A percentile compares a stretch with the other conserved stretches of the same genome.
These are phyloP conservation scores for Metschnikowia similis DNA, from an alignment of 805 yeast genomes.

Conservation along the genomic window DNA sequence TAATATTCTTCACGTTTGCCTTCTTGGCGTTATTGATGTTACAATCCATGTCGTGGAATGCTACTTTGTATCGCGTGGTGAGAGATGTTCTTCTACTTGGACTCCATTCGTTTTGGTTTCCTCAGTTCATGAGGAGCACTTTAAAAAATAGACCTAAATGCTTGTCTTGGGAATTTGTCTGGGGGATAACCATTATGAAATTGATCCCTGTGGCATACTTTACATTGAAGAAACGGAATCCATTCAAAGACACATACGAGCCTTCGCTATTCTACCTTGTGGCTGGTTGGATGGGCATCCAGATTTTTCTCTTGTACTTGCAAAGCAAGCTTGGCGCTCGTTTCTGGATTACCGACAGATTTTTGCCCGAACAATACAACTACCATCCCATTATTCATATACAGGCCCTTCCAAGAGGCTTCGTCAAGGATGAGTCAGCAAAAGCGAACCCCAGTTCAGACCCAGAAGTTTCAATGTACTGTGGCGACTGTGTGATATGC, in stretches of 20 bases:
- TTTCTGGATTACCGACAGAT: conserved; percentile 71
- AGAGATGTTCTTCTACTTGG: conserved; percentile 52
- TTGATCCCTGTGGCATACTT: conserved; percentile 64
- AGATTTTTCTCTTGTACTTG: conserved; percentile 51
- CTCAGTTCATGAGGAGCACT: conserved; percentile 79
- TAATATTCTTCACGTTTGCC: conserved; percentile 25
- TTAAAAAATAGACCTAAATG: conserved; percentile 60
- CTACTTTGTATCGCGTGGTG: conserved; percentile 45
- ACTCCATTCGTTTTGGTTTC: conserved; percentile 77
- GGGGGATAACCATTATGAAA: conserved; percentile 62
- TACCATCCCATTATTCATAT: conserved; percentile 68
- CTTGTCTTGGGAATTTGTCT: conserved; percentile 70
- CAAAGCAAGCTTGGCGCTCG: conserved; percentile 76
- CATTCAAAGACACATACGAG: conserved; percentile 68
- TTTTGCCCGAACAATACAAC: conserved; percentile 77
- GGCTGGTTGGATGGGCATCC: conserved; percentile 54
- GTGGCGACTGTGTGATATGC: conserved; percentile 83
- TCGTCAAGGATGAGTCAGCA: conserved; percentile 48
- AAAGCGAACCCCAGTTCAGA: conserved; percentile 28
- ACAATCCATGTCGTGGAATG: conserved; percentile 61
- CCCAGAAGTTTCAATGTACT: conserved; percentile 33
- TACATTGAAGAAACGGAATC: conserved; percentile 48
- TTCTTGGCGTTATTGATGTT: conserved; percentile 48
- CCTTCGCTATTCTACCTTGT: conserved; percentile 44
- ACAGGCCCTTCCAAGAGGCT: conserved; percentile 54